Base-by-base conservation (phyloP, 2,329 filamentous ascomycete genomes). In the Cyanodermella asteris region DNA sequence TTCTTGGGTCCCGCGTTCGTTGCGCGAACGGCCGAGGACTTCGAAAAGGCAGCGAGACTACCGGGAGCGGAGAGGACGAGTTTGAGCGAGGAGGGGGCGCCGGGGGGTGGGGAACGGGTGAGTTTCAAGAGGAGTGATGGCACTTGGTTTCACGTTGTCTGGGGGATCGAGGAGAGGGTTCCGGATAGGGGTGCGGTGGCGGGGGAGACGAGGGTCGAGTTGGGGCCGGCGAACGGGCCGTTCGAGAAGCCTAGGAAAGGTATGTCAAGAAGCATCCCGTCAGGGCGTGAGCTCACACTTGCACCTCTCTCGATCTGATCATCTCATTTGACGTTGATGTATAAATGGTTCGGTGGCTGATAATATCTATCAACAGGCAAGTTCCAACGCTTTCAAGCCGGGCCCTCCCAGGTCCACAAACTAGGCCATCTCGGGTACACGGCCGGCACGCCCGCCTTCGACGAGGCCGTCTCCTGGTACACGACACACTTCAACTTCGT, bases 1-100 rank as follows among this genome's bases (percentile, higher is more conserved):
- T 73, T 71, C 37, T 52, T 57, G 5, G 67, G 67, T 2, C 54
- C 56, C 1, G 61, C 54, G 2, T 72, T 65, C 32, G 59, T 56
- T 18, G 67, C 71, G 5, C 59, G 61, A 32, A 55, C 51, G 5
- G 49, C 57, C 35, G 56, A 55, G 3, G 64, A 72, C 30, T 51
- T 72, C 3, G 49, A 59, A 23, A 39, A 49, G 18, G 61, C 63
- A 3, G 44, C 53, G 3, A 41, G 51, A 18, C 45, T 49, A 8
- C 43, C 69, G 3, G 56, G 59, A 0, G 36, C 44, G 26, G 54
- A 61, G 2, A 54, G 54, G 2, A 42, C 45, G 2, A 50, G 68
- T 10, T 49, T 61, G 28, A 55, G 62, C 7, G 35, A 58, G 3
- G 16, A 6, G 4, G 56, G 61, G 29, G 57, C 57, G 0, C 64